Evolutionary conservation across 1,284 basidiomycete species (phyloP).

Genomic region (Ganoderma sinense): DNA sequence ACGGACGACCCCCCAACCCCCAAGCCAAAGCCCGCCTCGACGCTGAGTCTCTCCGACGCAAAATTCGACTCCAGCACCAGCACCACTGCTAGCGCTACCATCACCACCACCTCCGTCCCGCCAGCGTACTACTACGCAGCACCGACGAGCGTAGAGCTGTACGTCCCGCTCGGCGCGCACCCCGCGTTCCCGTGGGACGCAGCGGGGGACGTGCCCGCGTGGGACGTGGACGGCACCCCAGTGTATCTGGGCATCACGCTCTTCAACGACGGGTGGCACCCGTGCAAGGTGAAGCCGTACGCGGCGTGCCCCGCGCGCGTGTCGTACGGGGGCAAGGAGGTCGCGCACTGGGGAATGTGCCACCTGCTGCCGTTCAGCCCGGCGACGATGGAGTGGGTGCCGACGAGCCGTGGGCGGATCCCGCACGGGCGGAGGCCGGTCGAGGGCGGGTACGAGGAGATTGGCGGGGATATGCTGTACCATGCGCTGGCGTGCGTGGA

Average conservation of each 20-base stretch:
- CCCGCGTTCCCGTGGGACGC: background rate
- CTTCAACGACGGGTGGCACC: conserved; percentile 7
- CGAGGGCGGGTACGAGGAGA: conserved; percentile 7
- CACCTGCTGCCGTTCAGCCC: conserved; percentile 3
- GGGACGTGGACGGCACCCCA: conserved; percentile 3
- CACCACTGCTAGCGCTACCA: background rate
- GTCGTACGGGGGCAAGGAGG: conserved; percentile 1
- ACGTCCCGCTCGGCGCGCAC: background rate
- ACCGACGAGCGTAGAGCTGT: background rate
- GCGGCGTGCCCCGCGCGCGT: background rate
- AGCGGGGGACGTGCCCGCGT: background rate
- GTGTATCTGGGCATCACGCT: conserved; percentile 4
- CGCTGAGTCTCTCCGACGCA: background rate
- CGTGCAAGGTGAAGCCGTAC: conserved; percentile 2
- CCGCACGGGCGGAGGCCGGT: background rate
- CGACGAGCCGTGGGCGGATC: background rate
- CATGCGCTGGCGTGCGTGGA: conserved; percentile 5
- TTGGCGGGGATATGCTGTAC: conserved; percentile 4
- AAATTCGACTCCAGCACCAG: background rate
- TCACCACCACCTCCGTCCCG: background rate
- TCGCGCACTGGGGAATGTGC: background rate
- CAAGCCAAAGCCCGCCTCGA: background rate
- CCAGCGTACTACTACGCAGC: background rate
- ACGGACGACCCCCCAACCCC: background rate
- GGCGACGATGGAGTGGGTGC: conserved; percentile 6